Evolutionary conservation across 169 alveolate species (phyloP).

Genomic region (Plasmodium billcollinsi): DNA sequence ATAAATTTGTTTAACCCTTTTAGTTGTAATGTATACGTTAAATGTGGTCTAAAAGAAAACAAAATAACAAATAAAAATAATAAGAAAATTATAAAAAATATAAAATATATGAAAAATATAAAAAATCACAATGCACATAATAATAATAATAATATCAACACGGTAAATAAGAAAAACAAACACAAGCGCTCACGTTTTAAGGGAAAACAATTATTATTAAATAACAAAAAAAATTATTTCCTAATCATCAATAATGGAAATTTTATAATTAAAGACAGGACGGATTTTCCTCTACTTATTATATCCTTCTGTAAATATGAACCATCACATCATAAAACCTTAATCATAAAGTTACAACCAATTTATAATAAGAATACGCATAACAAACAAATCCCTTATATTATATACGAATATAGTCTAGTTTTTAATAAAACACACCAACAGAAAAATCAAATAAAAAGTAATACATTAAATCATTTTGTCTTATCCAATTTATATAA

Average conservation of each 20-base stretch:
- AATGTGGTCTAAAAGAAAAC: conserved; percentile 13
- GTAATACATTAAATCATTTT: too few relatives aligned
- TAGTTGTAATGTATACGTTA: conserved; percentile 28
- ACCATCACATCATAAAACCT: conserved; percentile 8
- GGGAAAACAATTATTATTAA: conserved; percentile 16
- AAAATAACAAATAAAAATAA: not conserved
- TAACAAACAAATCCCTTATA: not conserved
- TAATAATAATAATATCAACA: not conserved
- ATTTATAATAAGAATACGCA: not conserved
- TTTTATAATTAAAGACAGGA: conserved; percentile 36
- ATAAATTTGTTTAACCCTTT: conserved; percentile 61
- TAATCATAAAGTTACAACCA: conserved; percentile 21
- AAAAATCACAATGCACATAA: not conserved
- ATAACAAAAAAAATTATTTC: conserved; percentile 34
- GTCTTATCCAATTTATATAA: too few relatives aligned
- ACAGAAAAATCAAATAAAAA: not conserved
- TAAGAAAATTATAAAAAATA: not conserved
- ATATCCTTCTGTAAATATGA: conserved; percentile 32
- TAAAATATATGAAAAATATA: too few relatives aligned
- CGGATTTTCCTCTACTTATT: conserved; percentile 26
- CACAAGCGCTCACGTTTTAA: not conserved
- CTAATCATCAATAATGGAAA: conserved; percentile 36
- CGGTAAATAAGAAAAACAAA: not conserved
- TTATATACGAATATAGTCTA: conserved; percentile 36
- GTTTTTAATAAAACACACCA: conserved; percentile 9